Conservation (phyloP, 306 rosid genomes). For the Astragalus membranaceus region DNA sequence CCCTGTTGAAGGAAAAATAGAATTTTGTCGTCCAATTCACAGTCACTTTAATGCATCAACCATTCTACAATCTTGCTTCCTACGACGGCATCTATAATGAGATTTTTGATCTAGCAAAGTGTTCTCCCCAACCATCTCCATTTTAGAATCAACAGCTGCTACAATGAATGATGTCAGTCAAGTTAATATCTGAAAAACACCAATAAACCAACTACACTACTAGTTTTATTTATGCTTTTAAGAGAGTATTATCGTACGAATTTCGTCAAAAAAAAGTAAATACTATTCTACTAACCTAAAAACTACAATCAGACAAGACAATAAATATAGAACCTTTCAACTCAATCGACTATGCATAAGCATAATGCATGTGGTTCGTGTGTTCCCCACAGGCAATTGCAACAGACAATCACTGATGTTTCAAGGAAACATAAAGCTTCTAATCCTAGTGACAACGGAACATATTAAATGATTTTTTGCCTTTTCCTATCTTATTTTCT, state of each 20-base stretch:
- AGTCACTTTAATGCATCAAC: constrained; percentile 54
- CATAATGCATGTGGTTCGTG: not conserved
- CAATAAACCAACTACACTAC: constrained; percentile 8
- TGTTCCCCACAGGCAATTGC: not conserved
- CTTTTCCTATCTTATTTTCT: not conserved
- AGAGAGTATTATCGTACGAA: not conserved
- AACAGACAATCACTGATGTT: not conserved
- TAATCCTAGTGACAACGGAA: not conserved
- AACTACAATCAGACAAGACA: not conserved
- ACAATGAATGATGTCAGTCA: constrained; percentile 6
- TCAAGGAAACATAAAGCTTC: not conserved
- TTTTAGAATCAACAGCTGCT: constrained; percentile 52
- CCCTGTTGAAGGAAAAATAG: not conserved
- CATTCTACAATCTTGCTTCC: constrained; percentile 90
- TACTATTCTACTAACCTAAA: not conserved
- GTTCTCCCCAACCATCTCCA: constrained; percentile 93
- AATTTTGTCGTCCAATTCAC: not conserved
- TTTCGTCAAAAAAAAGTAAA: no score
- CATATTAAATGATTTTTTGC: not conserved
- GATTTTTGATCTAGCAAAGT: constrained; percentile 72
- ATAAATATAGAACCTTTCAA: not conserved
- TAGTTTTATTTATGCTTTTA: constrained; percentile 1
- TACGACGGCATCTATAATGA: constrained; percentile 89
- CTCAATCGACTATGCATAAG: not conserved
- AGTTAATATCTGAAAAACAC: constrained; percentile 22